Evolutionary conservation across 345 rosid genomes (phyloP).

Genomic region (Streptanthus diversifolius): DNA sequence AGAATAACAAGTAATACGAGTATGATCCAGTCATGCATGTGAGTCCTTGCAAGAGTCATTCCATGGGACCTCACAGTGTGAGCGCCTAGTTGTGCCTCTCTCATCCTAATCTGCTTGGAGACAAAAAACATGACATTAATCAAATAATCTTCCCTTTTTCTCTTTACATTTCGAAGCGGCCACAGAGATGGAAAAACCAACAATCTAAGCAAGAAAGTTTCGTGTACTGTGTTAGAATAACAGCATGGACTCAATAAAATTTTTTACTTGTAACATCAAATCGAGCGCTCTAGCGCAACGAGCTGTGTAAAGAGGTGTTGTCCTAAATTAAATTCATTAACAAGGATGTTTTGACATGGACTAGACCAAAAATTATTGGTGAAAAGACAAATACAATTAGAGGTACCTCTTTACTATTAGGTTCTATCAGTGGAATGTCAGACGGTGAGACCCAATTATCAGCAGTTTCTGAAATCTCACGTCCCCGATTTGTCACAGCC

Average conservation of each 20-base stretch:
- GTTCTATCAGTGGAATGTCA: slow-evolving; percentile 51
- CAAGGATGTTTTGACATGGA: slow-evolving; percentile 6
- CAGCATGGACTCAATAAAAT: not conserved
- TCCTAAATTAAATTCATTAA: not conserved
- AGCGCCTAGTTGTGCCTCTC: slow-evolving; percentile 48
- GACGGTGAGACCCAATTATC: slow-evolving; percentile 40
- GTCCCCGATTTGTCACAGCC: slow-evolving; percentile 44
- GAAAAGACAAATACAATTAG: slow-evolving; percentile 9
- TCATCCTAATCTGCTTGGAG: slow-evolving; percentile 42
- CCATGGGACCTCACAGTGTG: slow-evolving; percentile 70
- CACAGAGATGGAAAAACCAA: not conserved
- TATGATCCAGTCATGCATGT: slow-evolving; percentile 76
- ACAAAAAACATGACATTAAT: not conserved
- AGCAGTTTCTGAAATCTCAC: slow-evolving; percentile 45
- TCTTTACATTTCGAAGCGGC: not conserved
- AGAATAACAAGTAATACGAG: slow-evolving; percentile 56
- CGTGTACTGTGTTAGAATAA: not conserved
- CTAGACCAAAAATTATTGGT: not conserved
- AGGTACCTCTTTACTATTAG: slow-evolving; percentile 45
- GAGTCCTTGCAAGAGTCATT: slow-evolving; percentile 47
- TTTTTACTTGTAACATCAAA: not conserved
- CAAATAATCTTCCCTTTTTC: not conserved
- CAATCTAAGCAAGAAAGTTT: slow-evolving; percentile 2
- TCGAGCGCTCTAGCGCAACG: not conserved
- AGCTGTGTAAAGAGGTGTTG: not conserved